Base-by-base conservation (phyloP, 1,139 yeast genomes). In the Geotrichum restrictum region DNA sequence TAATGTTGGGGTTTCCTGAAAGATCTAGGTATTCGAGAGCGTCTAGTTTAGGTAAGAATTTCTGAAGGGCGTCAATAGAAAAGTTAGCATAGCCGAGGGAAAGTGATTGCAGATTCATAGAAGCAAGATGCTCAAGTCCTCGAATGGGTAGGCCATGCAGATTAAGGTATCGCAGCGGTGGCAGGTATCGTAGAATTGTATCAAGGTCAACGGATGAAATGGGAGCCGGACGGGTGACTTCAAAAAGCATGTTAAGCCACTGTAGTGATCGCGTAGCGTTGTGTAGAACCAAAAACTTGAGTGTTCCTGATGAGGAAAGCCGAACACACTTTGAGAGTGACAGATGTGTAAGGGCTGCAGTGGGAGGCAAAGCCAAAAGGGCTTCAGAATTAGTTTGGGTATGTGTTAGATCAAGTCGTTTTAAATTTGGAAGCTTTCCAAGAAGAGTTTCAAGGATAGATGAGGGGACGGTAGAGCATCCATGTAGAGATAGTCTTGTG, bases 231-330 rank as follows among this genome's bases (percentile, higher is more conserved):
- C 84, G 82, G 60, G 87, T 76, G 54, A 83, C 76, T 64, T 86
- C 93, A 56, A 82, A 82, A 67, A 85, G 88, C 50, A 88, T 71
- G 62, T 83, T 87, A 34, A 88, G 76, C 96, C 96, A 88, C 54
- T 77, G 75, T 48, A 88, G 72, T 33, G 64, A 61, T 32, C 71
- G 68, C 1, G 85, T 80, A 0, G 93, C 78, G 0, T 93, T 91
- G 69, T 88, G 94, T 57, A 79, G 77, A 2, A 83, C 76, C 59
- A 89, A 74, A 63, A 88, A 85, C 62, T 81, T 80, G 60, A 87
- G 78, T 49, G 88, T 71, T 50, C 85, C 93, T 58, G 82, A 78
- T 1, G 95, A 85, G 11, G 91, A 81, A 53, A 89, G 72, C 61
- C 82, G 80, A 40, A 87, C 81, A 68, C 97, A 89, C 60, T 87